Conservation (phyloP, 495 filamentous ascomycete species). For the Tetracladium setigerum region DNA sequence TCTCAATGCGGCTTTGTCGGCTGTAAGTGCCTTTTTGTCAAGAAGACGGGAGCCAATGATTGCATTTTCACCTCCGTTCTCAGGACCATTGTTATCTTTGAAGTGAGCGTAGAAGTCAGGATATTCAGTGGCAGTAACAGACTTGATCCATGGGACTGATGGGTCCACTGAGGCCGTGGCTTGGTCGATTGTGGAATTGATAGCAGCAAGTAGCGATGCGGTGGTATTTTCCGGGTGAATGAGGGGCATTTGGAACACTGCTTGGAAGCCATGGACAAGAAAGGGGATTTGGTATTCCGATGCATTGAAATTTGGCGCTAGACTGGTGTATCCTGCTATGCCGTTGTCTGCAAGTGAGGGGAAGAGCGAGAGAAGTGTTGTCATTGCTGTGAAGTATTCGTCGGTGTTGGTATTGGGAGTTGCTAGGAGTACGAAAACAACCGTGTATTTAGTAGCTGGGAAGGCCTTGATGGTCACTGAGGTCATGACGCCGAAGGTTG, state of each 20-base stretch:
- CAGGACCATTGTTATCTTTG: conserved; percentile 25
- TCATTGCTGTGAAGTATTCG: conserved; percentile 5
- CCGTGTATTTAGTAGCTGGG: conserved; percentile 13
- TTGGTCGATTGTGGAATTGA: conserved; percentile 28
- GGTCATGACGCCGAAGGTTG: conserved; percentile 56
- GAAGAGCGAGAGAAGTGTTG: conserved; percentile 28
- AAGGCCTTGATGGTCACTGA: conserved; percentile 41
- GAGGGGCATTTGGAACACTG: conserved; percentile 19
- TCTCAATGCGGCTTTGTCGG: conserved; percentile 17
- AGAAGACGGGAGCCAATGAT: conserved; percentile 35
- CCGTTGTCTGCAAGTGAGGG: conserved; percentile 29
- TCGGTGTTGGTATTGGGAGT: neutral
- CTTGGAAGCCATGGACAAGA: conserved; percentile 25
- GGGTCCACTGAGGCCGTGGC: conserved; percentile 30
- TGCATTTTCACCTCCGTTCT: conserved; percentile 29
- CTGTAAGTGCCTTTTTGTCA: conserved; percentile 23
- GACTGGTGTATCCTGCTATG: conserved; percentile 32
- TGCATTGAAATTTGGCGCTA: conserved; percentile 21
- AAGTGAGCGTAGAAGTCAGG: conserved; percentile 42
- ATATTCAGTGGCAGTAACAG: conserved; percentile 33
- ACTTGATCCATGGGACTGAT: conserved; percentile 38
- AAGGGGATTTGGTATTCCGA: conserved; percentile 11
- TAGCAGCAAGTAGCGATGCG: conserved; percentile 2
- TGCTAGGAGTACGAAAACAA: conserved; percentile 23
- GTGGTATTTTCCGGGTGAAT: conserved; percentile 7